A percentile compares a stretch with the other conserved stretches of the same genome.
Conservation (phyloP, 2,329 filamentous ascomycete species). For the Penicillium sp. region DNA sequence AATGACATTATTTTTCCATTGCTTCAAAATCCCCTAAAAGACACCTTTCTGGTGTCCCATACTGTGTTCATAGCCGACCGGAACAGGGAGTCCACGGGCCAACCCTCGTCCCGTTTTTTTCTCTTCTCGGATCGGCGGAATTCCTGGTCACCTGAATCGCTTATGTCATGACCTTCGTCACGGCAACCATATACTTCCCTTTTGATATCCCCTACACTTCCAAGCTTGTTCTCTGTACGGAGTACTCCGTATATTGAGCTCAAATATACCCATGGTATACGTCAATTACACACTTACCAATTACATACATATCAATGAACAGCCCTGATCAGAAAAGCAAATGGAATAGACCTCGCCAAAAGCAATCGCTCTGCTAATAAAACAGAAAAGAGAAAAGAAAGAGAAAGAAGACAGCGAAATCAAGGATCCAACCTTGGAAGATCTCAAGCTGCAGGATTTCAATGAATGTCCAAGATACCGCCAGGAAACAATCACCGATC, state of each 20-base stretch:
- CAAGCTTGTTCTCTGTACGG: no score
- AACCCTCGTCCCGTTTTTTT: conserved; percentile 32
- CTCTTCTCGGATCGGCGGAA: conserved; percentile 41
- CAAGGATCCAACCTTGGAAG: no score
- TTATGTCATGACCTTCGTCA: conserved; percentile 40
- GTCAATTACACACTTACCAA: no score
- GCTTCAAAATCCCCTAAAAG: background rate
- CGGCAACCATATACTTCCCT: conserved; percentile 27
- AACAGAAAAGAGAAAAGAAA: background rate
- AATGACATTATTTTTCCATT: background rate
- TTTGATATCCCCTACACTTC: background rate
- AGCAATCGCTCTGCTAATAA: conserved; percentile 4
- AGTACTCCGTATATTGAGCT: no score
- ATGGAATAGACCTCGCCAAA: no score
- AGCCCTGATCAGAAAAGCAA: no score
- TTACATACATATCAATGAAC: background rate
- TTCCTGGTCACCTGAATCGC: conserved; percentile 29
- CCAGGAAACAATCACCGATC: background rate
- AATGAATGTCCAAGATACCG: background rate
- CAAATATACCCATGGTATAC: no score
- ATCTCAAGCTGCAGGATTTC: no score
- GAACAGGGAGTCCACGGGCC: conserved; percentile 21
- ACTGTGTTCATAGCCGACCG: conserved; percentile 5
- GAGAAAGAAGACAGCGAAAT: no score
- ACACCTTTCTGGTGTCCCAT: no score